Base-by-base conservation (phyloP, 2,329 filamentous ascomycete species). In the Teratosphaeria zuluensis region DNA sequence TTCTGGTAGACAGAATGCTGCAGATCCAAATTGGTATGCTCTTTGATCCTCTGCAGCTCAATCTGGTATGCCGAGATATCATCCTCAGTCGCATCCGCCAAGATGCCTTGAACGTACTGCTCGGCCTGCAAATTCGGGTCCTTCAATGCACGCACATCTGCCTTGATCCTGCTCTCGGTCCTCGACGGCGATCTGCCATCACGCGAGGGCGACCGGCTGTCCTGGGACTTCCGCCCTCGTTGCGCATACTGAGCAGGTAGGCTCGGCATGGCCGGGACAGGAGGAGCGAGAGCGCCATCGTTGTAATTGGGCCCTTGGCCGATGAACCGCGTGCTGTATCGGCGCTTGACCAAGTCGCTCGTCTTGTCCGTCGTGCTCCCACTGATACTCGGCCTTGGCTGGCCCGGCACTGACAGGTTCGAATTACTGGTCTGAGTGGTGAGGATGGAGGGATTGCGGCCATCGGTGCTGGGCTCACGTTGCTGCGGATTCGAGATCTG, bases 1-100 rank as follows among this genome's bases (percentile, higher is more conserved):
- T 99, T 99, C 73, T 96, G 92, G 75, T 95, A 92, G 55, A 99
- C 88, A 74, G 92, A 97, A 70, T 95, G 90, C 74, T 97, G 92
- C 24, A 99, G 80, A 66, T 97, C 92, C 54, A 85, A 81, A 4
- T 88, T 87, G 8, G 90, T 91, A 58, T 89, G 84, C 64, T 82
- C 82, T 74, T 92, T 92, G 58, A 94, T 80, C 66, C 87, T 87
- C 63, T 85, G 85, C 51, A 96, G 78, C 24, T 85, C 85, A 55
- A 83, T 80, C 71, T 95, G 89, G 71, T 88, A 96, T 56, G 88
- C 86, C 64, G 84, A 84, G 60, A 96, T 95, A 64, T 96, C 90
- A 62, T 89, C 85, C 67, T 95, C 92, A 3, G 88, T 89, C 8
- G 92, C 91, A 71, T 96, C 90, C 68, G 88, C 85, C 51, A 96